These are phyloP conservation scores for Pleurotus ostreatus DNA, from an alignment of 768 basidiomycete species.

Conservation along the genomic window DNA sequence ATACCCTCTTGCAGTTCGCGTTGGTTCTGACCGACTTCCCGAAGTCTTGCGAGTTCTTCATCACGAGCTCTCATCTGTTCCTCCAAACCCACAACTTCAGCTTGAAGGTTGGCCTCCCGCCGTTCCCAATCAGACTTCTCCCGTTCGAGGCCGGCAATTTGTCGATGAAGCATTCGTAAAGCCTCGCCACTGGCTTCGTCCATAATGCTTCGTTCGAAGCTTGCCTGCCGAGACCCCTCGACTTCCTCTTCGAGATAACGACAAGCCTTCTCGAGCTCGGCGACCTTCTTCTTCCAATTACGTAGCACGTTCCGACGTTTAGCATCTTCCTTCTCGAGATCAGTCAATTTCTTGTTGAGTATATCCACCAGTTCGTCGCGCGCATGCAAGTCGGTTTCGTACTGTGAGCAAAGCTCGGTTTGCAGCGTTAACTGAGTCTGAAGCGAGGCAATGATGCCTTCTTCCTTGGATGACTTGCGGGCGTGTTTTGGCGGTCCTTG, in stretches of 20 bases:
- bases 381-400: slow-evolving; percentile 68
- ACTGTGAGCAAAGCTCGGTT: slow-evolving; percentile 71
- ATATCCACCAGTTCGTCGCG: slow-evolving; percentile 69
- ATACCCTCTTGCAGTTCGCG: slow-evolving; percentile 50
- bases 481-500: slow-evolving; percentile 37
- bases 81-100: slow-evolving; percentile 48
- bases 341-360: slow-evolving; percentile 49
- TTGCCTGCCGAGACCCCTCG: slow-evolving; percentile 78
- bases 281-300: slow-evolving; percentile 74
- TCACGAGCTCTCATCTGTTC: slow-evolving; percentile 40
- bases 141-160: slow-evolving; percentile 72
- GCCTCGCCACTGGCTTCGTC: slow-evolving; percentile 79
- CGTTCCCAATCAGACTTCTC: slow-evolving; percentile 50
- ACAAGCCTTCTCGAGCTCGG: slow-evolving; percentile 66
- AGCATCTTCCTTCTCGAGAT: slow-evolving; percentile 58
- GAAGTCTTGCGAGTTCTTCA: slow-evolving; percentile 40
- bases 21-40: slow-evolving; percentile 51
- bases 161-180: slow-evolving; percentile 72
- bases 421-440: slow-evolving; percentile 75
- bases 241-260: slow-evolving; percentile 80
- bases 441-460: slow-evolving; percentile 65
- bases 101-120: slow-evolving; percentile 36
- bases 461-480: slow-evolving; percentile 66
- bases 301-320: slow-evolving; percentile 52
- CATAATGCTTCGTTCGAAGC: slow-evolving; percentile 78